Evolutionary conservation across 306 rosid genomes (phyloP).

Genomic region (Rosa rugosa): DNA sequence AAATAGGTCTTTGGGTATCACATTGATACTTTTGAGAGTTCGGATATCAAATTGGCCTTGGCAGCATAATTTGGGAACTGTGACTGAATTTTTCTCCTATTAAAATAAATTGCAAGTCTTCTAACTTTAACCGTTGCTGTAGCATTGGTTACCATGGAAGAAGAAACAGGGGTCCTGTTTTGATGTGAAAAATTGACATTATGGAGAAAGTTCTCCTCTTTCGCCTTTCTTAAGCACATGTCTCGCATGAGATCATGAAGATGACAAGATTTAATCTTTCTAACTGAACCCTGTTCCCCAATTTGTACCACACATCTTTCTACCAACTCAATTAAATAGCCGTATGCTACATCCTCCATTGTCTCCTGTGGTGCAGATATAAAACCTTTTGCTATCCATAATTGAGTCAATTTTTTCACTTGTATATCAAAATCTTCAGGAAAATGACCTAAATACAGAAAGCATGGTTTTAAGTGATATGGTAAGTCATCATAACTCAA

Average conservation of each 20-base stretch:
- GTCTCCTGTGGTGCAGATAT: constrained; percentile 5
- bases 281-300: constrained; percentile 35
- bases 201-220: constrained; percentile 35
- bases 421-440: constrained; percentile 48
- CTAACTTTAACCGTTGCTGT: constrained; percentile 29
- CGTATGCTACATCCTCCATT: constrained; percentile 45
- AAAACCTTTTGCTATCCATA: constrained; percentile 41
- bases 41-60: too few relatives aligned
- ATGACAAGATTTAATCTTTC: constrained; percentile 45
- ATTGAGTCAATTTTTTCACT: constrained; percentile 33
- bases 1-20: too few relatives aligned
- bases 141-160: constrained; percentile 12
- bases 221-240: constrained; percentile 42
- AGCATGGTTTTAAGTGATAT: constrained; percentile 47
- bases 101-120: constrained; percentile 39
- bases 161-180: neutral
- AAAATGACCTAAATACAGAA: constrained; percentile 45
- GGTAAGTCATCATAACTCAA: constrained; percentile 52
- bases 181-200: neutral
- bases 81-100: too few relatives aligned
- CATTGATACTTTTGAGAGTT: too few relatives aligned
- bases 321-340: constrained; percentile 32
- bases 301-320: constrained; percentile 54
- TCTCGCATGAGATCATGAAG: constrained; percentile 63
- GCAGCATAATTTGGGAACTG: too few relatives aligned